phyloP scores from a whole-genome alignment of 2,329 filamentous ascomycete genomes.

The Aspergillus novofumigatus region DNA sequence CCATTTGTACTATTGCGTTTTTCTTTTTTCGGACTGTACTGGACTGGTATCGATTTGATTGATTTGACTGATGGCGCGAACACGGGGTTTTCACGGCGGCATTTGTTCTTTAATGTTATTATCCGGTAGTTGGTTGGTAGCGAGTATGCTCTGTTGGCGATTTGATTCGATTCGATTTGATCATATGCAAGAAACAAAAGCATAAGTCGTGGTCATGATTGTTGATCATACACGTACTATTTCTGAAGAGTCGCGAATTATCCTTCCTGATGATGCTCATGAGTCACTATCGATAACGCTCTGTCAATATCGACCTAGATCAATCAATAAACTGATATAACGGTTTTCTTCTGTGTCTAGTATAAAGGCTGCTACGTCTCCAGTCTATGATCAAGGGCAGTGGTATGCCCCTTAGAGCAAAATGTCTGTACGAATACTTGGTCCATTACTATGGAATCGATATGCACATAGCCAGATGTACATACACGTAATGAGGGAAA shows the following conservation, averaged over 20 bases:
- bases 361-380: neutral
- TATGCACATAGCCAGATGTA: constrained; percentile 4
- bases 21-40: neutral
- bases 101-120: neutral
- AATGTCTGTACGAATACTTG: neutral
- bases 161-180: no score
- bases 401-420: neutral
- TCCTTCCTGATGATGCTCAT: neutral
- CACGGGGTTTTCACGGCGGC: neutral
- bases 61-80: neutral
- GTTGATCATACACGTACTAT: no score
- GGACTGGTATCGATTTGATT: neutral
- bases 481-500: neutral
- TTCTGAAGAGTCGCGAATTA: neutral
- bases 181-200: neutral
- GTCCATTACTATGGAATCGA: neutral
- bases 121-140: neutral
- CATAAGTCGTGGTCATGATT: neutral
- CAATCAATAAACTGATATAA: neutral
- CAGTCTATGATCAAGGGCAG: neutral
- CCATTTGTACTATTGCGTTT: neutral
- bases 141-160: neutral
- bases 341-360: neutral
- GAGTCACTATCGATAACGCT: neutral
- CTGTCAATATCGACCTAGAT: neutral